These are phyloP conservation scores for Pestalotiopsis sp. DNA, from an alignment of 2,329 filamentous ascomycete genomes.

Conservation along the genomic window DNA sequence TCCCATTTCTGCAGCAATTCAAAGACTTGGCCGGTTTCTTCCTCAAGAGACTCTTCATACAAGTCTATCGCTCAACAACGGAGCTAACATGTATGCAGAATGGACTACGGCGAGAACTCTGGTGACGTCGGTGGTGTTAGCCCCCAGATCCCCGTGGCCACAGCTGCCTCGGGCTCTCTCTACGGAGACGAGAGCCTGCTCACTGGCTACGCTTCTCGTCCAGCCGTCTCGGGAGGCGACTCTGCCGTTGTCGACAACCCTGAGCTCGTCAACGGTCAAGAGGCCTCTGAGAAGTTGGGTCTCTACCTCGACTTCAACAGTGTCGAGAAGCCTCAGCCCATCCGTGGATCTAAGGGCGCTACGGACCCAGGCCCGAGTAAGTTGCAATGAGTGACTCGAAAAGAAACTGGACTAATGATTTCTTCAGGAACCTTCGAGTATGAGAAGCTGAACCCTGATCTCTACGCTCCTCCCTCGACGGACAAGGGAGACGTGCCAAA, in stretches of 20 bases:
- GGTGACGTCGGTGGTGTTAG: constrained; percentile 43
- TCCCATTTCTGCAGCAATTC: not conserved
- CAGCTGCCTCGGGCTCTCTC: constrained; percentile 39
- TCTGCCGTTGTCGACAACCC: constrained; percentile 41
- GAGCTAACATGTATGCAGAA: constrained; percentile 26
- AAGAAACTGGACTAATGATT: not conserved
- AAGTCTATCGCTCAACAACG: no score
- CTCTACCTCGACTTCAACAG: constrained; percentile 56
- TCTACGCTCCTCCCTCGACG: constrained; percentile 55
- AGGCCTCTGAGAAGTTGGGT: constrained; percentile 50
- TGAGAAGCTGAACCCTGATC: constrained; percentile 56
- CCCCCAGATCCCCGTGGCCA: constrained; percentile 40
- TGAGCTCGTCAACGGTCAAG: constrained; percentile 51
- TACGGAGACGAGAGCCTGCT: constrained; percentile 42
- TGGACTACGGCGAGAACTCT: constrained; percentile 44
- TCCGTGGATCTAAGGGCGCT: constrained; percentile 51
- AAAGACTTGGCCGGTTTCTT: not conserved
- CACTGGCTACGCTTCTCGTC: constrained; percentile 40
- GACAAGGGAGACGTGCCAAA: constrained; percentile 51
- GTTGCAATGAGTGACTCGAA: constrained; percentile 7
- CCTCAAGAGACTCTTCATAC: not conserved
- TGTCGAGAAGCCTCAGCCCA: constrained; percentile 55
- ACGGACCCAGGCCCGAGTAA: constrained; percentile 55
- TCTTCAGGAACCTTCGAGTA: constrained; percentile 46
- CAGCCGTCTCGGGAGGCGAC: constrained; percentile 38